Evolutionary conservation across 108 stramenopile species (phyloP), one percentile per base, ranked within the genome.

Genomic region (Nitzschia sp.): DNA sequence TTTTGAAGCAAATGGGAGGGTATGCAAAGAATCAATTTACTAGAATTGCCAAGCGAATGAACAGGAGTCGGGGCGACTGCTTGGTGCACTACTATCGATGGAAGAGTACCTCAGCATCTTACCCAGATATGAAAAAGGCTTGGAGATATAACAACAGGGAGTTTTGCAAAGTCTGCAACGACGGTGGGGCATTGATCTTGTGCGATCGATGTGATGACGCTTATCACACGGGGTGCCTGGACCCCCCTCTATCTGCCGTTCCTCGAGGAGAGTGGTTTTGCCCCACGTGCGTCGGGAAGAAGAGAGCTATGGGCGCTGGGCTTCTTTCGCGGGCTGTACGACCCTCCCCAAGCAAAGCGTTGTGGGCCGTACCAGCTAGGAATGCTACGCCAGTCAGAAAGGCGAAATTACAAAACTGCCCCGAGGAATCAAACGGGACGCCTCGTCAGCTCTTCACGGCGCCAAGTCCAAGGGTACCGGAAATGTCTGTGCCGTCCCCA

Each of bases 191-290:
- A 23, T 31, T 76, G 46, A 26, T 90, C 0, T 66, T 88, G 26
- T 96, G 95, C 74, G 95, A 96, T 64, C 78, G 73, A 28, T 96
- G 95, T 54, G 76, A 90, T 28, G 76, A 67, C 38, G 73, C 77
- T 21, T 96, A 82, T 68, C 95, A 96, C 71, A 48, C 74, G 56
- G 56, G 47, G 26, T 96, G 95, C 61, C 53, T 92, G 45, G 38
- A 56, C 19, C 92, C 92, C 11, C 82, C 84, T 36, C 56, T 96
- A n/a, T 28, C 3, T 25, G 75, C 66, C 35, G 59, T 95, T n/a
- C 96, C 96, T 15, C 49, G 66, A 30, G 90, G 88, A 28, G 78
- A 90, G 8, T 96, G 94, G 94, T 86, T 88, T 64, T 96, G 96
- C 64, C 59, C 75, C 27, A 42, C 35, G 29, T 96, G 95, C 53